Percentiles rank a stretch among this genome's conserved stretches.
Evolutionary conservation across 108 stramenopile genomes (phyloP).

Genomic region (Epithemia pelagica): DNA sequence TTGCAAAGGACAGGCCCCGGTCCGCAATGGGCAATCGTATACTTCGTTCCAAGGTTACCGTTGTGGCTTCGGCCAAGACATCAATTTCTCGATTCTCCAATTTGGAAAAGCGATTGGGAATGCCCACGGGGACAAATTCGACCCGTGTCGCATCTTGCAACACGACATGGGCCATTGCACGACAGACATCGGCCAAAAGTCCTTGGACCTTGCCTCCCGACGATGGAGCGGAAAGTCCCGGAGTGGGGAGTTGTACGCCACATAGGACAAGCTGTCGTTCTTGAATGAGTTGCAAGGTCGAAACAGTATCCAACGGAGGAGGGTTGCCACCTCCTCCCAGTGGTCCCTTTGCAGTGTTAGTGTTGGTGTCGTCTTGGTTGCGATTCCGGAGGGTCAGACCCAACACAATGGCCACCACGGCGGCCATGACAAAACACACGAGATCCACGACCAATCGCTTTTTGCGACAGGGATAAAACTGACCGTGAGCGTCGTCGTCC

Average conservation of each 20-base stretch:
- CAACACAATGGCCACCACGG: neutral
- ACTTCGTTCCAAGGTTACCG: neutral
- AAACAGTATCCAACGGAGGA: neutral
- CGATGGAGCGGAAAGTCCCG: neutral
- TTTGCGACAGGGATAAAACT: too few relatives aligned
- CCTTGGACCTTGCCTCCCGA: neutral
- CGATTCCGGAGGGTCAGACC: neutral
- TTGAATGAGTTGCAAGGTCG: neutral
- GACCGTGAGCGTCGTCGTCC: too few relatives aligned
- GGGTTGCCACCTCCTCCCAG: too few relatives aligned
- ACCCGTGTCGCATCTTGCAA: neutral
- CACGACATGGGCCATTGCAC: neutral
- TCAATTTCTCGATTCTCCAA: neutral
- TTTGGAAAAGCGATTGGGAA: neutral
- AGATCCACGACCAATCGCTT: too few relatives aligned
- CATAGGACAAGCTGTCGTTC: neutral
- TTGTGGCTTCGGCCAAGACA: neutral
- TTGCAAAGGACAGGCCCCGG: neutral
- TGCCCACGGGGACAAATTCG: neutral
- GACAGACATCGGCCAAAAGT: neutral
- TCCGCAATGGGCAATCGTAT: neutral
- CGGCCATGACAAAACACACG: too few relatives aligned
- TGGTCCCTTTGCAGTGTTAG: too few relatives aligned
- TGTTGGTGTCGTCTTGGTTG: neutral
- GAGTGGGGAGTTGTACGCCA: neutral